A percentile compares a stretch with the other conserved stretches of the same genome.
phyloP scores from a whole-genome alignment of 169 alveolate genomes.

The Plasmodium berghei region DNA sequence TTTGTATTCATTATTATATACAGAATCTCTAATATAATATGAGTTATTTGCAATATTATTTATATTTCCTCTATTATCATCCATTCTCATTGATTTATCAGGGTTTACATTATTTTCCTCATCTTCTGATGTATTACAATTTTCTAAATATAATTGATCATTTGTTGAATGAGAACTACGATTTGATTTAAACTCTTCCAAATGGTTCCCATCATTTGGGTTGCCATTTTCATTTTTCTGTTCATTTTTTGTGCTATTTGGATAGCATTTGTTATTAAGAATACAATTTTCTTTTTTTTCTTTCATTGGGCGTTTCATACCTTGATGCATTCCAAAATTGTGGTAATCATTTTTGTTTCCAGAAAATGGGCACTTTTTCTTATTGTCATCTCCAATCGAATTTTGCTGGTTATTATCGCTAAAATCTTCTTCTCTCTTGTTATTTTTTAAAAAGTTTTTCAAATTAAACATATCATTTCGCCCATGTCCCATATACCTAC shows the following conservation, averaged over 20 bases:
- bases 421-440: no score
- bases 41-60: constrained; percentile 4
- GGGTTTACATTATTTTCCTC: constrained; percentile 14
- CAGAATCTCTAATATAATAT: constrained; percentile 46
- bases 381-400: no score
- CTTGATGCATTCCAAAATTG: no score
- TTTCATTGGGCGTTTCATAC: no score
- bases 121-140: constrained; percentile 69
- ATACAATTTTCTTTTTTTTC: no score
- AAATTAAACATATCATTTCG: no score
- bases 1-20: constrained; percentile 72
- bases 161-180: constrained; percentile 59
- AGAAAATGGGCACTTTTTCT: no score
- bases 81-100: constrained; percentile 6
- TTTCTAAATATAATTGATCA: constrained; percentile 58
- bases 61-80: constrained; percentile 7
- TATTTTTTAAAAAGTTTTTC: no score
- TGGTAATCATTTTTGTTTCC: no score
- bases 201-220: not conserved
- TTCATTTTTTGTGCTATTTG: not conserved
- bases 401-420: no score
- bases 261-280: no score
- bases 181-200: constrained; percentile 29
- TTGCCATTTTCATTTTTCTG: constrained; percentile 2
- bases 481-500: no score